Percentiles rank a stretch among this genome's conserved stretches.
phyloP scores from a whole-genome alignment of 2,329 filamentous ascomycete genomes.

The Monilinia fructigena region DNA sequence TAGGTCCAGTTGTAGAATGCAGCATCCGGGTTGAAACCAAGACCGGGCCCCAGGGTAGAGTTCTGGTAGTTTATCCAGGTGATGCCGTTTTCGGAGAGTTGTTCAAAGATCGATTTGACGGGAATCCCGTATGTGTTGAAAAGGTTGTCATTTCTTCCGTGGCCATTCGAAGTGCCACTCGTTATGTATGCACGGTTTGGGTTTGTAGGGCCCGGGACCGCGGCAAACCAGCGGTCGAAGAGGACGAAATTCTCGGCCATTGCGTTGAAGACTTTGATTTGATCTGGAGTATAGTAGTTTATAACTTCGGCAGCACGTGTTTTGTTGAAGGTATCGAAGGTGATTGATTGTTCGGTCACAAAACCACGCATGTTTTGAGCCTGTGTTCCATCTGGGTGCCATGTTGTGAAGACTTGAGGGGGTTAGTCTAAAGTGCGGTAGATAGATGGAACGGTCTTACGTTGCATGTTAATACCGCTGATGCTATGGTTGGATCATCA shows the following conservation, averaged over 20 bases:
- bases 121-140: constrained; percentile 42
- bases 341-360: constrained; percentile 44
- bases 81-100: constrained; percentile 44
- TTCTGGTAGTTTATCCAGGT: constrained; percentile 51
- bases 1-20: constrained; percentile 47
- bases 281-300: constrained; percentile 46
- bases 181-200: constrained; percentile 40
- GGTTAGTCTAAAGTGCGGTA: constrained; percentile 20
- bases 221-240: constrained; percentile 47
- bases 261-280: constrained; percentile 44
- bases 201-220: constrained; percentile 45
- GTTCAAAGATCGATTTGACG: constrained; percentile 44
- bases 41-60: constrained; percentile 39
- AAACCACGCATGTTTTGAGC: constrained; percentile 44
- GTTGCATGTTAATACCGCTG: constrained; percentile 45
- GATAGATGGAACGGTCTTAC: constrained; percentile 23
- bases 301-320: constrained; percentile 45
- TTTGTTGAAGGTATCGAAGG: constrained; percentile 41
- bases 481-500: constrained; percentile 47
- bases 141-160: constrained; percentile 42
- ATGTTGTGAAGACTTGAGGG: constrained; percentile 41
- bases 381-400: constrained; percentile 38
- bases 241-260: constrained; percentile 47
- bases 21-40: constrained; percentile 46
- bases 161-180: constrained; percentile 44